Conservation (phyloP, 441 rosid species). For the Sinapis alba region DNA sequence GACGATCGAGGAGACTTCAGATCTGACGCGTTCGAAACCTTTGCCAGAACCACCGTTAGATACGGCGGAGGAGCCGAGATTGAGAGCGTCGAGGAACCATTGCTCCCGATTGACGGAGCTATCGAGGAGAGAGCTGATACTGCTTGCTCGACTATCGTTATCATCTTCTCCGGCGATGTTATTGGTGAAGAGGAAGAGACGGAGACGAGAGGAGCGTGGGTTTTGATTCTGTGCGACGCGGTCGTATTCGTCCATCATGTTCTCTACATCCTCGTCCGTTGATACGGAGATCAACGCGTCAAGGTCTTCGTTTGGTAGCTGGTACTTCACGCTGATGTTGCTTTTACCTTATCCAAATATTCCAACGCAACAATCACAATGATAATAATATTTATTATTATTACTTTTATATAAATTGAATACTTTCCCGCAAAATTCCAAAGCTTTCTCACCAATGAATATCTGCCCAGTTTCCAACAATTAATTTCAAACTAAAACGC, state of each 20-base stretch:
- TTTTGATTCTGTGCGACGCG: slow-evolving; percentile 71
- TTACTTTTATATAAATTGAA: not conserved
- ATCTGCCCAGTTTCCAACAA: not conserved
- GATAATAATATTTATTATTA: not conserved
- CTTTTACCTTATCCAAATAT: slow-evolving; percentile 43
- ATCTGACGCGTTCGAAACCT: slow-evolving; percentile 72
- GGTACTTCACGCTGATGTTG: slow-evolving; percentile 78
- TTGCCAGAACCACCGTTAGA: slow-evolving; percentile 45
- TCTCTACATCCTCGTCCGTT: slow-evolving; percentile 91
- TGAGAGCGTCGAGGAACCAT: slow-evolving; percentile 92
- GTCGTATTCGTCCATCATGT: slow-evolving; percentile 97
- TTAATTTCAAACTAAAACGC: not conserved
- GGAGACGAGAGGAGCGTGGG: slow-evolving; percentile 78
- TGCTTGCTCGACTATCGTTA: slow-evolving; percentile 66
- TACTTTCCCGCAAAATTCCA: not conserved
- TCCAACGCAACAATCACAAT: not conserved
- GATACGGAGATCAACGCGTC: slow-evolving; percentile 90
- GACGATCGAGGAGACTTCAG: slow-evolving; percentile 83
- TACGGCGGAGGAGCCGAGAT: slow-evolving; percentile 51
- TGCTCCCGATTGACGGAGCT: slow-evolving; percentile 80
- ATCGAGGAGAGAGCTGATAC: slow-evolving; percentile 84
- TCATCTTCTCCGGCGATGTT: slow-evolving; percentile 56
- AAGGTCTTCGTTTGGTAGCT: slow-evolving; percentile 94
- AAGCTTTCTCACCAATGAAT: not conserved
- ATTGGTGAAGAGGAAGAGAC: slow-evolving; percentile 72